Evolutionary conservation across 176 grass and related monocot genomes (phyloP).

Genomic region (Rhynchospora pubera): DNA sequence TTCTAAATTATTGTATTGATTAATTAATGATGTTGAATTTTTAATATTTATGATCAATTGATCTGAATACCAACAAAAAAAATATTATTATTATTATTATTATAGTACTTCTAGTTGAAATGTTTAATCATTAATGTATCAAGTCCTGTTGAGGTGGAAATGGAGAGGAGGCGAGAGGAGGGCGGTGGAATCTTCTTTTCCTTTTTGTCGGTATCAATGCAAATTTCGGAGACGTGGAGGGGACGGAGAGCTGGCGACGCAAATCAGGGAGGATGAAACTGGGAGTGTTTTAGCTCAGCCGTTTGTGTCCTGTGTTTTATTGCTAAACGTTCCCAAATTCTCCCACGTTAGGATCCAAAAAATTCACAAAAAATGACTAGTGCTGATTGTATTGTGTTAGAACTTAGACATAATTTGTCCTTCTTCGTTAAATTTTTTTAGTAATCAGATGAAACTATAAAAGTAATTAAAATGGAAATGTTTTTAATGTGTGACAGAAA

Average conservation of each 20-base stretch:
- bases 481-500: background rate
- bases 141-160: background rate
- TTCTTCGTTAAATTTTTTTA: background rate
- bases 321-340: constrained; percentile 5
- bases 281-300: background rate
- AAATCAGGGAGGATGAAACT: background rate
- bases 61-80: background rate
- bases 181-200: background rate
- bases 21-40: background rate
- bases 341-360: background rate
- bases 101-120: background rate
- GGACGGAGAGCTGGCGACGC: background rate
- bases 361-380: background rate
- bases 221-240: background rate
- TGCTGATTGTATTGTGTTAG: background rate
- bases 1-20: background rate
- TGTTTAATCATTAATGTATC: background rate
- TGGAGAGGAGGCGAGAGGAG: background rate
- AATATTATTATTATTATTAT: background rate
- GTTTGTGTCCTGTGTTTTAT: background rate
- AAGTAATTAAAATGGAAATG: no score
- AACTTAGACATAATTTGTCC: no score
- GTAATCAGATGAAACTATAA: background rate
- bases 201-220: constrained; percentile 11
- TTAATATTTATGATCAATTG: background rate